phyloP scores from a whole-genome alignment of 495 filamentous ascomycete genomes.

The Jackrogersella multiformis region DNA sequence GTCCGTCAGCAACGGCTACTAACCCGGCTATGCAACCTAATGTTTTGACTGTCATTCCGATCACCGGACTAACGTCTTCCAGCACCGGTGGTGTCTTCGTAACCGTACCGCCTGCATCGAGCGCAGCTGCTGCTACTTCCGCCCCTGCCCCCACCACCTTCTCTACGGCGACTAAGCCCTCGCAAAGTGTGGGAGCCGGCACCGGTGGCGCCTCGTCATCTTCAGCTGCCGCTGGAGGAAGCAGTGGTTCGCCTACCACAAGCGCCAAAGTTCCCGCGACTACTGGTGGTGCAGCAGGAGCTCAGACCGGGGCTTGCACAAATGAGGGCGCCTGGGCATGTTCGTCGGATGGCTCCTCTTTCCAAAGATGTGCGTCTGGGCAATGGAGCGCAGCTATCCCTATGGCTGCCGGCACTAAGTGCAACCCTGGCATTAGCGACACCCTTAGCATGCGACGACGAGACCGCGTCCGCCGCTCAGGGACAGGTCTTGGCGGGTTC shows the following conservation, averaged over 20 bases:
- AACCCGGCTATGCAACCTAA: not conserved
- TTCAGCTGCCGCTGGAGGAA: constrained; percentile 11
- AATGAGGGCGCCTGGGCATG: constrained; percentile 72
- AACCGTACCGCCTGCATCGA: constrained; percentile 36
- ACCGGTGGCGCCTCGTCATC: constrained; percentile 40
- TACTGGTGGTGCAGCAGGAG: constrained; percentile 26
- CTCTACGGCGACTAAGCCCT: constrained; percentile 31
- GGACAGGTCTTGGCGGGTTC: constrained; percentile 5
- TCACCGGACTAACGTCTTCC: constrained; percentile 30
- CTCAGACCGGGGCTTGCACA: constrained; percentile 54
- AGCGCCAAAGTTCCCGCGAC: constrained; percentile 23
- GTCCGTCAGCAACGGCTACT: not conserved
- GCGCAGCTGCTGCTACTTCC: constrained; percentile 7
- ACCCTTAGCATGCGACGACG: constrained; percentile 50
- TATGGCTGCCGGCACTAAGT: constrained; percentile 68
- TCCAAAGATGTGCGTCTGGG: constrained; percentile 72
- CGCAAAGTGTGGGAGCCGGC: constrained; percentile 35
- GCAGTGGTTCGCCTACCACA: constrained; percentile 32
- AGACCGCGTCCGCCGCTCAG: constrained; percentile 29
- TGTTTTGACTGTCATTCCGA: constrained; percentile 22
- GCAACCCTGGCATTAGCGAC: constrained; percentile 61
- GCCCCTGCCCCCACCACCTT: constrained; percentile 33
- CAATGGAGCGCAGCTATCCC: constrained; percentile 63
- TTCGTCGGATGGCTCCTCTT: constrained; percentile 63
- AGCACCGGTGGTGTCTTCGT: constrained; percentile 49